These are phyloP conservation scores for Brettanomyces sp. DNA, from an alignment of 805 yeast genomes.

Conservation along the genomic window DNA sequence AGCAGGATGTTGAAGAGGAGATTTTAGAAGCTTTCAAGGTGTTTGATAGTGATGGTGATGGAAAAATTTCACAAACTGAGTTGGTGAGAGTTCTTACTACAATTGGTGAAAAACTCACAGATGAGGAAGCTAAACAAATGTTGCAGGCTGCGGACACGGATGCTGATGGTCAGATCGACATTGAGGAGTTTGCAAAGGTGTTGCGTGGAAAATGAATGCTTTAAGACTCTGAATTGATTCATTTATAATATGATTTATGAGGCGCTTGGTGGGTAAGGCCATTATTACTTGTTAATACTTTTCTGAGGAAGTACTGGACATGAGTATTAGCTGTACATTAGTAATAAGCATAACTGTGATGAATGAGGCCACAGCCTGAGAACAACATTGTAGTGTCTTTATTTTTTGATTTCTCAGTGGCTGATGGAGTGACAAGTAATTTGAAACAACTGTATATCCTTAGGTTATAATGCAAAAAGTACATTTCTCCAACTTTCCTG, in stretches of 20 bases:
- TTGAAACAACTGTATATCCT: background rate
- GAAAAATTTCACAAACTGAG: conserved; percentile 93
- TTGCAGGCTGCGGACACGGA: conserved; percentile 90
- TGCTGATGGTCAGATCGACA: conserved; percentile 95
- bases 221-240: background rate
- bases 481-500: too few species aligned
- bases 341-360: too few species aligned
- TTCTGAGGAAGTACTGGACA: too few species aligned
- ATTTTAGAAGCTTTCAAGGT: conserved; percentile 96
- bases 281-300: background rate
- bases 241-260: too few species aligned
- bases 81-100: conserved; percentile 94
- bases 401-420: background rate
- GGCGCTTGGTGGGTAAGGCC: too few species aligned
- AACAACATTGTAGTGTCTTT: background rate
- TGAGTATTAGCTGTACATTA: too few species aligned
- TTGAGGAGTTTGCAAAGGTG: conserved; percentile 90
- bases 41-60: conserved; percentile 93
- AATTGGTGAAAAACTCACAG: conserved; percentile 93
- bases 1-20: conserved; percentile 95
- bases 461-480: background rate
- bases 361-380: background rate
- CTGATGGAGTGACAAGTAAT: too few species aligned
- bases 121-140: conserved; percentile 97
- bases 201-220: conserved; percentile 57